phyloP scores from a whole-genome alignment of 345 rosid genomes.

The Balakata baccata region DNA sequence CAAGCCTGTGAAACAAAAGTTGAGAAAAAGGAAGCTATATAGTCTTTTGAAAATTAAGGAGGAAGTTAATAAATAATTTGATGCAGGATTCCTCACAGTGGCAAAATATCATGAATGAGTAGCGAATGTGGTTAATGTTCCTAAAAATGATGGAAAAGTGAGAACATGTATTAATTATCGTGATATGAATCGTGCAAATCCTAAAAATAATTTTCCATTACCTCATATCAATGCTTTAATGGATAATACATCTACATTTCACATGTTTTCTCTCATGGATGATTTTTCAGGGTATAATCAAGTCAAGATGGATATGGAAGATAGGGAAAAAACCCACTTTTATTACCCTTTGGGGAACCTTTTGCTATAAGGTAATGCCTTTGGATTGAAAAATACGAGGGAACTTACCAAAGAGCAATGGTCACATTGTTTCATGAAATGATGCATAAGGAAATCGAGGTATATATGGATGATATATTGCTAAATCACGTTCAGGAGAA shows the following conservation, averaged over 20 bases:
- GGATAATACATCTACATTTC: not conserved
- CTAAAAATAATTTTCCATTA: too few species aligned
- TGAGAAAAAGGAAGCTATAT: not conserved
- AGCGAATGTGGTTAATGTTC: not conserved
- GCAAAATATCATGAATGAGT: too few species aligned
- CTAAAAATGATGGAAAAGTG: not conserved
- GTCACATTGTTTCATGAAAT: too few species aligned
- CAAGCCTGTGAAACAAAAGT: not conserved
- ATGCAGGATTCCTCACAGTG: too few species aligned
- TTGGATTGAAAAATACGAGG: not conserved
- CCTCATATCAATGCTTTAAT: not conserved
- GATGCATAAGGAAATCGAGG: too few species aligned
- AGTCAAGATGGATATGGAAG: too few species aligned
- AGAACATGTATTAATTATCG: too few species aligned
- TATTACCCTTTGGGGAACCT: not conserved
- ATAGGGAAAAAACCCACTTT: not conserved
- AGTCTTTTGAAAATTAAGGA: not conserved
- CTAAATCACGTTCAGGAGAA: too few species aligned
- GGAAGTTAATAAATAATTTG: too few species aligned
- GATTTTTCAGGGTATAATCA: not conserved
- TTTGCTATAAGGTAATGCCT: not conserved
- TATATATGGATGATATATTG: too few species aligned
- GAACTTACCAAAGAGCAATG: too few species aligned
- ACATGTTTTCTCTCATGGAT: not conserved
- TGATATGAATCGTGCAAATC: not conserved